Evolutionary conservation across 371 early-diverging fungal species (phyloP).

Genomic region (Conidiobolus incongruus): DNA sequence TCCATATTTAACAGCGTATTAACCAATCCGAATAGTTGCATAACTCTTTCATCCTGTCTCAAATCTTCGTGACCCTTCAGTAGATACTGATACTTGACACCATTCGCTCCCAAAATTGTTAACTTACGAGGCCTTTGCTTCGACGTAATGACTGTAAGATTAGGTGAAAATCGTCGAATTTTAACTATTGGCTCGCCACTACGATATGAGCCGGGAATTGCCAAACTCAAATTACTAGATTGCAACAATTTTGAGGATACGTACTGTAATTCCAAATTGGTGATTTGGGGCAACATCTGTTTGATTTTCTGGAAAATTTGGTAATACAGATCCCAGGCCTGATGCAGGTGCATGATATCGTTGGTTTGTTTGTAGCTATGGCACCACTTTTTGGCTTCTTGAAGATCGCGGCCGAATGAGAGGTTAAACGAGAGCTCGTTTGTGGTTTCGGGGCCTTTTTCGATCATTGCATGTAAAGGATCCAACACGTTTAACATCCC

Average conservation of each 20-base stretch:
- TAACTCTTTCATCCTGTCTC: slow-evolving; percentile 95
- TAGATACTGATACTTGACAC: slow-evolving; percentile 73
- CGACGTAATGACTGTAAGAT: slow-evolving; percentile 66
- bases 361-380: slow-evolving; percentile 51
- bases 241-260: slow-evolving; percentile 76
- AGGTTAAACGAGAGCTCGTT: slow-evolving; percentile 88
- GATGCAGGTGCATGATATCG: slow-evolving; percentile 64
- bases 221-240: slow-evolving; percentile 67
- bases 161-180: slow-evolving; percentile 66
- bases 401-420: slow-evolving; percentile 77
- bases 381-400: slow-evolving; percentile 83
- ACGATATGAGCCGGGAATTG: slow-evolving; percentile 82
- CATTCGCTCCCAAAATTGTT: slow-evolving; percentile 71
- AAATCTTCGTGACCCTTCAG: slow-evolving; percentile 97
- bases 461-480: slow-evolving; percentile 75
- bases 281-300: slow-evolving; percentile 61
- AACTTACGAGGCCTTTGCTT: slow-evolving; percentile 85
- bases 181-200: slow-evolving; percentile 68
- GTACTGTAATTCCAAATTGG: slow-evolving; percentile 68
- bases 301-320: slow-evolving; percentile 68
- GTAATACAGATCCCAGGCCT: slow-evolving; percentile 90
- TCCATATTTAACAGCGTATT: slow-evolving; percentile 76
- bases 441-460: slow-evolving; percentile 79
- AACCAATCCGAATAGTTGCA: slow-evolving; percentile 95
- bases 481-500: slow-evolving; percentile 85